phyloP scores from a whole-genome alignment of 208 protist species.

The Acanthamoeba lenticulata region DNA sequence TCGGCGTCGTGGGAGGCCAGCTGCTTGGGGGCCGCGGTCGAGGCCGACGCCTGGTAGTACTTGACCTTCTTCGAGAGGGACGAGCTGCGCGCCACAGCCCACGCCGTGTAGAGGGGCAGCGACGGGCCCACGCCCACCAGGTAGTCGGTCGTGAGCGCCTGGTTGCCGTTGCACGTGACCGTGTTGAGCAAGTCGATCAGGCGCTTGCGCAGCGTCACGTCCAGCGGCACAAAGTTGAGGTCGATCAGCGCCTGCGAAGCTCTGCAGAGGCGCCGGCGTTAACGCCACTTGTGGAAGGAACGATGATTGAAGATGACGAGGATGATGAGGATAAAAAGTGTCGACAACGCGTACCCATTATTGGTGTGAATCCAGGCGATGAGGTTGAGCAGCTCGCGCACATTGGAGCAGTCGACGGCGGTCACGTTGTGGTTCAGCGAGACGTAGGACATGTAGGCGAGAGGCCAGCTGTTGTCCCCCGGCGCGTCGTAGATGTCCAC shows the following conservation, averaged over 20 bases:
- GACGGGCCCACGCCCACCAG: background rate
- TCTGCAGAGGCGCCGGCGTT: background rate
- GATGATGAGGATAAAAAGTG: background rate
- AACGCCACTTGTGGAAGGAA: background rate
- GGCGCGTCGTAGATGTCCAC: background rate
- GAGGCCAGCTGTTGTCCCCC: background rate
- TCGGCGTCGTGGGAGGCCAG: background rate
- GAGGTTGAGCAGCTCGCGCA: background rate
- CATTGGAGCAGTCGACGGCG: background rate
- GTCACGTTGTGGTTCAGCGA: background rate
- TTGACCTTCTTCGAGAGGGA: background rate
- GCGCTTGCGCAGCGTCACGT: background rate
- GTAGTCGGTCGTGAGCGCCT: background rate
- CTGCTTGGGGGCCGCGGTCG: background rate
- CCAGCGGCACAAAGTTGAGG: background rate
- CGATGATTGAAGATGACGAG: background rate
- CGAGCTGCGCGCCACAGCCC: background rate
- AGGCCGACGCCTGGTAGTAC: background rate
- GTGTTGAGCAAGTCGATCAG: background rate
- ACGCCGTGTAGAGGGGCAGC: background rate
- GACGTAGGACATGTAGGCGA: background rate
- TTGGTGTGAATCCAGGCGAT: conserved; percentile 14
- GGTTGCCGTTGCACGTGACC: background rate
- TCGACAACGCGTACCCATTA: background rate
- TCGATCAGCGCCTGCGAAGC: background rate